Evolutionary conservation across 352 stramenopile species (phyloP).

Genomic region (Phytophthora syringae): DNA sequence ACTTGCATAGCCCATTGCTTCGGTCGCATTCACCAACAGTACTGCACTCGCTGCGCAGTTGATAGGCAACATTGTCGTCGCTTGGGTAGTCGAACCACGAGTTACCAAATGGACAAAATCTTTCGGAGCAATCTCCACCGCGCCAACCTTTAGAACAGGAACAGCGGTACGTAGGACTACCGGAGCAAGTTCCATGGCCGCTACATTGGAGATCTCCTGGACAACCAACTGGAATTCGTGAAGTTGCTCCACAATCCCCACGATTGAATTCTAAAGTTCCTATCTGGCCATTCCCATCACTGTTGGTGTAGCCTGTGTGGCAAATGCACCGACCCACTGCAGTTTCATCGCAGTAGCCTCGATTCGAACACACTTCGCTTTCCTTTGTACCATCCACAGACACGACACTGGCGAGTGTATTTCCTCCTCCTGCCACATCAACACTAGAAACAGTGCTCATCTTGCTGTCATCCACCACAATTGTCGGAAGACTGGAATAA

Average conservation of each 20-base stretch:
- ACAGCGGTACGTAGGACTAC: slow-evolving; percentile 59
- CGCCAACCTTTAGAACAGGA: slow-evolving; percentile 77
- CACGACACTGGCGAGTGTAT: slow-evolving; percentile 17
- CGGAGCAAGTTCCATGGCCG: slow-evolving; percentile 80
- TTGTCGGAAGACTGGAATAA: slow-evolving; percentile 59
- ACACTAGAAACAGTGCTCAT: slow-evolving; percentile 48
- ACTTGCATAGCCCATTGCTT: slow-evolving; percentile 73
- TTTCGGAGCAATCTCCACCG: slow-evolving; percentile 78
- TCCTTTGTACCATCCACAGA: slow-evolving; percentile 74
- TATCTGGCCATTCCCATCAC: slow-evolving; percentile 58
- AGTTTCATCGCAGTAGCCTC: slow-evolving; percentile 63
- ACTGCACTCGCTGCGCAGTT: slow-evolving; percentile 63
- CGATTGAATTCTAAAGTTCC: slow-evolving; percentile 57
- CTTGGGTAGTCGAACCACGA: slow-evolving; percentile 79
- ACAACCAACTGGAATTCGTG: slow-evolving; percentile 64
- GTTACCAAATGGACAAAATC: slow-evolving; percentile 53
- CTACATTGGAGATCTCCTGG: slow-evolving; percentile 76
- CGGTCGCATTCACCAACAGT: slow-evolving; percentile 70
- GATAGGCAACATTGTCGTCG: slow-evolving; percentile 60
- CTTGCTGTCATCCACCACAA: slow-evolving; percentile 44
- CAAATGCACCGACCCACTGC: slow-evolving; percentile 70
- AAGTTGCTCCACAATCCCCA: slow-evolving; percentile 67
- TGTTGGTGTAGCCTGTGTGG: slow-evolving; percentile 71
- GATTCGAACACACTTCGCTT: slow-evolving; percentile 68
- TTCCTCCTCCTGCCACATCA: slow-evolving; percentile 27